Evolutionary conservation across 208 protist species (phyloP), one percentile per base, ranked within the genome.

Genomic region (Trypanosoma lewisi): DNA sequence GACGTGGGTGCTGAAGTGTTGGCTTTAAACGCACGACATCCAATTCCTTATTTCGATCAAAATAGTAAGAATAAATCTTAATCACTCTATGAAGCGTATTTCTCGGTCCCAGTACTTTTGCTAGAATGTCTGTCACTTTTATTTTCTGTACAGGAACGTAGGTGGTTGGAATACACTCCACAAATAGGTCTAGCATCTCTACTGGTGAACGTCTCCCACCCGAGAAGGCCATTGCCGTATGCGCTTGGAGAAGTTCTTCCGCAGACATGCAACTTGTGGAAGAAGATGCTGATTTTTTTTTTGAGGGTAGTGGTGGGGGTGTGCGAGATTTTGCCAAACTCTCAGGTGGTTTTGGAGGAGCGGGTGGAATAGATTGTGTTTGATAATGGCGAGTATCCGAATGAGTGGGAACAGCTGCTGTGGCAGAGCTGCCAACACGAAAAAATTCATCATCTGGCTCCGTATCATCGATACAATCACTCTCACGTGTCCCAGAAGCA

Each of bases 101-200:
- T 5, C 68, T 63, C 16, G 78, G 77, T 17, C 84, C 83, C 8
- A 89, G 57, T 11, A 80, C 54, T 21, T 44, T 52, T 44, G 72
- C 59, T 31, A 67, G 34, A 30, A 51, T 61, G 56, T 91, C 85
- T 6, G 83, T 82, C 17, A 67, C 52, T 58, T 75, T 71, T 42
- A 94, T 50, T 44, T 80, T 56, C 17, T 72, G 44, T 3, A 87
- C 17, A 3, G 83, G 81, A 17, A 92, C 75, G 39, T 74, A 85
- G 55, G 88, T 82, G 25, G 85, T 95, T 1, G 88, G 88, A 48
- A 95, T 77, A 52, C 84, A 91, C 67, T 91, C 88, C 25, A 95
- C 83, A 21, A 95, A 72, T 19, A 86, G 74, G 53, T 92, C 73
- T n/a, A 92, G 69, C 70, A 94, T 71, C 65, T 91, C 70, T 27